Conservation (phyloP, 2,329 filamentous ascomycete species). For the Diplodia corticola region DNA sequence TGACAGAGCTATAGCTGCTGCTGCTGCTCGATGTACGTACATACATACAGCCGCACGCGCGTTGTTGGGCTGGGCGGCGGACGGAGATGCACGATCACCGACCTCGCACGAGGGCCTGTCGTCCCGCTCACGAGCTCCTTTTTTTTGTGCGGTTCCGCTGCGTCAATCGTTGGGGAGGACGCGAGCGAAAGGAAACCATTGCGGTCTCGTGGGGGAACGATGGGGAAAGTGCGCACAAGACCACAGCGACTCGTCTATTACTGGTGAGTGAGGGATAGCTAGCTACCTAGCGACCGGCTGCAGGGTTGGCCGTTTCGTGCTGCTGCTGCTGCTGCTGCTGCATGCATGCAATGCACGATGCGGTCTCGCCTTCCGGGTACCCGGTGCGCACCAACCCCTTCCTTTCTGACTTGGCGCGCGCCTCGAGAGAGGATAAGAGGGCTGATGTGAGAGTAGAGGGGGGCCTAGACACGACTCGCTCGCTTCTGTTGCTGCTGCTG, state of each 20-base stretch:
- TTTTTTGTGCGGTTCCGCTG: background rate
- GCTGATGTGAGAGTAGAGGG: background rate
- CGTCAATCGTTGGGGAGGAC: background rate
- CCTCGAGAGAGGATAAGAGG: too few relatives aligned
- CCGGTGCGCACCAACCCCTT: background rate
- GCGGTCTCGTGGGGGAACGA: background rate
- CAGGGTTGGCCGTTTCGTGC: background rate
- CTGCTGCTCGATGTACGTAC: background rate
- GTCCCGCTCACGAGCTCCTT: background rate
- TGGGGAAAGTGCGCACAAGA: background rate
- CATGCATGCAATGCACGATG: too few relatives aligned
- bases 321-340: too few relatives aligned
- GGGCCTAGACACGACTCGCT: background rate
- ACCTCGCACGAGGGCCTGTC: background rate
- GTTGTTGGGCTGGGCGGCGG: background rate
- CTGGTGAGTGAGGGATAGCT: background rate
- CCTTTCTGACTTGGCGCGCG: background rate
- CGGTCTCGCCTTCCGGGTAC: background rate
- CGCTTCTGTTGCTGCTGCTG: too few relatives aligned
- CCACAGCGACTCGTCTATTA: background rate
- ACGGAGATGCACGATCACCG: background rate
- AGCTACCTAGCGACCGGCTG: too few relatives aligned
- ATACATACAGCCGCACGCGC: too few relatives aligned
- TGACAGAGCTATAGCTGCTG: background rate
- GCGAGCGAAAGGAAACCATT: background rate